Conservation (phyloP, 2,329 filamentous ascomycete genomes). For the Fusarium albosuccineum region DNA sequence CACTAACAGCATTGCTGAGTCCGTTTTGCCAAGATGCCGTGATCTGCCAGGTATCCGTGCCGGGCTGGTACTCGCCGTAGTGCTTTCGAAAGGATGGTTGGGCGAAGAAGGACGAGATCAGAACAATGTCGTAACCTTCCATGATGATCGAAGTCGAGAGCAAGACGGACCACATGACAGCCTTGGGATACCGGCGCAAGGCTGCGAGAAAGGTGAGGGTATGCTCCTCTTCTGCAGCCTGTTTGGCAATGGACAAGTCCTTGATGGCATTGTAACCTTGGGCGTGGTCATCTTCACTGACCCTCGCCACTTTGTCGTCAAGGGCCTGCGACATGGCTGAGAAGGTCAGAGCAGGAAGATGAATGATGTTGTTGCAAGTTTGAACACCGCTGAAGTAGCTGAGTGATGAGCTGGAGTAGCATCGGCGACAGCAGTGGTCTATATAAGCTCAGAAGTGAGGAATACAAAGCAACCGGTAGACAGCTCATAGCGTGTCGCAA, state of each 20-base stretch:
- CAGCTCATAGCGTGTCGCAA: too few species aligned
- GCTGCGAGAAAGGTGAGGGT: constrained; percentile 31
- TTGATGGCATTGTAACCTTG: constrained; percentile 16
- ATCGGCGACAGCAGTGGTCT: too few species aligned
- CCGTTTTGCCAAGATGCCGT: constrained; percentile 30
- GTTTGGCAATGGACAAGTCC: constrained; percentile 29
- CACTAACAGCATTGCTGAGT: constrained; percentile 27
- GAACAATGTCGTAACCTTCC: constrained; percentile 50
- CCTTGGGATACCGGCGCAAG: constrained; percentile 30
- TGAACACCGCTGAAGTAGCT: not conserved
- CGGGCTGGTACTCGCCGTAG: constrained; percentile 39
- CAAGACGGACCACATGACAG: constrained; percentile 31
- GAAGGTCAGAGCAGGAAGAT: not conserved
- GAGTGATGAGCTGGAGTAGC: not conserved
- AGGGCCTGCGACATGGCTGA: not conserved
- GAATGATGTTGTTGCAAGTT: too few species aligned
- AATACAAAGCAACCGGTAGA: too few species aligned
- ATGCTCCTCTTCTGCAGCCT: constrained; percentile 32
- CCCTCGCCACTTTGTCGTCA: constrained; percentile 33
- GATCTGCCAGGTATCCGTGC: constrained; percentile 19
- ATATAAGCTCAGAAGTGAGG: too few species aligned
- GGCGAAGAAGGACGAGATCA: constrained; percentile 49
- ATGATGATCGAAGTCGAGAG: constrained; percentile 53
- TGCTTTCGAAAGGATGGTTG: constrained; percentile 47
- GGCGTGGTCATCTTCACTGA: constrained; percentile 33